Evolutionary conservation across 805 yeast species (phyloP).

Genomic region (Maudiozyma saulgeensis): DNA sequence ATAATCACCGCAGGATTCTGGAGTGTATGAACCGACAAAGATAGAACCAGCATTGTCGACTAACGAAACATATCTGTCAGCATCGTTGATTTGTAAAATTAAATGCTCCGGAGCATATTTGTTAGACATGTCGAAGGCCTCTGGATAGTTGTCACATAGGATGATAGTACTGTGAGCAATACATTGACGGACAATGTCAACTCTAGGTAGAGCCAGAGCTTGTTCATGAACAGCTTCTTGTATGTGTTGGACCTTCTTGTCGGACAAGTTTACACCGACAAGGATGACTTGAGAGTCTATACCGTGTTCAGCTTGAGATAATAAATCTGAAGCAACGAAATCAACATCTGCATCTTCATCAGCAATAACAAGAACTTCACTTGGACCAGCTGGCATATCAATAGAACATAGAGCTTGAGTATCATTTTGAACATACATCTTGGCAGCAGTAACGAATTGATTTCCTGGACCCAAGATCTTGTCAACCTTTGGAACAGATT

Average conservation of each 20-base stretch:
- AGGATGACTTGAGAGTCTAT: constrained; percentile 94
- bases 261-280: constrained; percentile 65
- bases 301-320: constrained; percentile 99
- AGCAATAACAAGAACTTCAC: constrained; percentile 93
- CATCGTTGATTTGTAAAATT: constrained; percentile 80
- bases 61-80: constrained; percentile 55
- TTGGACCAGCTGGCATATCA: constrained; percentile 99
- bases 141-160: constrained; percentile 55
- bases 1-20: constrained; percentile 98
- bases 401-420: constrained; percentile 90
- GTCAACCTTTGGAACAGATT: constrained; percentile 83
- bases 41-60: constrained; percentile 94
- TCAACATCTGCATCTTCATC: constrained; percentile 84
- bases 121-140: constrained; percentile 83
- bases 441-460: constrained; percentile 98
- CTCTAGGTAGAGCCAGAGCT: constrained; percentile 79
- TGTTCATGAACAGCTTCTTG: constrained; percentile 80
- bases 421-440: constrained; percentile 94
- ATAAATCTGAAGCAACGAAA: constrained; percentile 90
- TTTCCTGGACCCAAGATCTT: constrained; percentile 98
- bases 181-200: constrained; percentile 84
- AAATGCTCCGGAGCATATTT: constrained; percentile 96
- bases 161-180: constrained; percentile 85
- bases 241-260: constrained; percentile 51
- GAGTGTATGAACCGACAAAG: constrained; percentile 91